Conservation (phyloP, 257 asterid species). For the Cordia subcordata region DNA sequence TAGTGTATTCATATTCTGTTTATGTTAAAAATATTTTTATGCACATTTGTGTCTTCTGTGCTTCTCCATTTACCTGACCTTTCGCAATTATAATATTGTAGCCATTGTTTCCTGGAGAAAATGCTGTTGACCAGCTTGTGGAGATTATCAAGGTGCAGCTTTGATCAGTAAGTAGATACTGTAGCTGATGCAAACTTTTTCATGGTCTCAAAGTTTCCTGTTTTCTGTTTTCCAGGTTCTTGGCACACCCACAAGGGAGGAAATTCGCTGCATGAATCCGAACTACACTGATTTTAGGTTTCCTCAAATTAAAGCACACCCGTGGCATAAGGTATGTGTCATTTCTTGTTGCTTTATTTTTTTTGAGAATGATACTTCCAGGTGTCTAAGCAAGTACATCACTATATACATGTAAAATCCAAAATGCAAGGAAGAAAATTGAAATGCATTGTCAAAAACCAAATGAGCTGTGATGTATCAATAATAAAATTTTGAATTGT, state of each 20-base stretch:
- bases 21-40: not conserved
- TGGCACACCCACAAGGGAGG: conserved; percentile 95
- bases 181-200: conserved; percentile 10
- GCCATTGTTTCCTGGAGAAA: conserved; percentile 97
- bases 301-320: conserved; percentile 94
- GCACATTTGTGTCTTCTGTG: not conserved
- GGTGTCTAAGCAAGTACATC: not conserved
- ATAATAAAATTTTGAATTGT: too few species aligned
- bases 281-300: conserved; percentile 83
- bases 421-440: not conserved
- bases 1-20: conserved; percentile 7
- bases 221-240: conserved; percentile 59
- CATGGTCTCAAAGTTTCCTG: conserved; percentile 12
- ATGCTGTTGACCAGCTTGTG: conserved; percentile 96
- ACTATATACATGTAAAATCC: not conserved
- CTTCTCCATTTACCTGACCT: conserved; percentile 13
- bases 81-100: conserved; percentile 19
- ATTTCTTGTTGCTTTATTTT: not conserved
- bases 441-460: not conserved
- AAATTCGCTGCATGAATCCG: conserved; percentile 96
- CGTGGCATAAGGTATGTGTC: conserved; percentile 86
- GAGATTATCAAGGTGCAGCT: conserved; percentile 78
- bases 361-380: not conserved
- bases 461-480: not conserved
- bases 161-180: conserved; percentile 4